Percentiles rank a stretch among this genome's conserved stretches.
These are phyloP conservation scores for Lactarius sanguifluus DNA, from an alignment of 768 basidiomycete genomes.

Conservation along the genomic window DNA sequence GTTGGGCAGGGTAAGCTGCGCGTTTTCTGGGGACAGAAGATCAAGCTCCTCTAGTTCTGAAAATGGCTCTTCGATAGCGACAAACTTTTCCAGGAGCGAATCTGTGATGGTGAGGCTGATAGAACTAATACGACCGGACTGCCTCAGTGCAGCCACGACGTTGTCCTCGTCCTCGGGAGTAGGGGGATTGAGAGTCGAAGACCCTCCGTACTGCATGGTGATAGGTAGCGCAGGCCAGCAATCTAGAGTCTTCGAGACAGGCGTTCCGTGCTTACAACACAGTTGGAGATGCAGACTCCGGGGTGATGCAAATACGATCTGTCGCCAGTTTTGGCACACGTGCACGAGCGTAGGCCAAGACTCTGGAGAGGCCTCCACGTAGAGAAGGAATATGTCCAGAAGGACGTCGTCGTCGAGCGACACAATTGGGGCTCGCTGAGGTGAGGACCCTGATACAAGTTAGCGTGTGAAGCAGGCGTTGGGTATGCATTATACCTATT, in stretches of 20 bases:
- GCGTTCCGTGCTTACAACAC: too few relatives aligned
- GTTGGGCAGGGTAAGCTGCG: neutral
- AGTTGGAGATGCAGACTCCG: neutral
- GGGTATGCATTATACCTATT: neutral
- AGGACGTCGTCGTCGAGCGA: neutral
- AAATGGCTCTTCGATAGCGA: neutral
- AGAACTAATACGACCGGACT: neutral
- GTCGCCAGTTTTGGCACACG: neutral
- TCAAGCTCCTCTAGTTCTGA: neutral
- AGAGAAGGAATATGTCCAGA: neutral
- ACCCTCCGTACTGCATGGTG: too few relatives aligned
- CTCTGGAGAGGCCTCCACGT: neutral
- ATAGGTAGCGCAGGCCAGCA: too few relatives aligned
- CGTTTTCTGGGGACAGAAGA: neutral
- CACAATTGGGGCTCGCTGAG: neutral
- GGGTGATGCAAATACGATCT: neutral
- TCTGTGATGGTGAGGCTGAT: neutral
- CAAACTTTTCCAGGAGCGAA: neutral
- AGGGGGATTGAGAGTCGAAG: too few relatives aligned
- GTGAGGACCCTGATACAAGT: neutral
- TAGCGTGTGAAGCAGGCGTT: neutral
- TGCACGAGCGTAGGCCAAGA: neutral
- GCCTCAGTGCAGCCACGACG: neutral
- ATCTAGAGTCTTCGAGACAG: too few relatives aligned
- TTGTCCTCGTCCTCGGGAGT: neutral